Conservation (phyloP, 805 yeast species). For the Lachancea dasiensis region DNA sequence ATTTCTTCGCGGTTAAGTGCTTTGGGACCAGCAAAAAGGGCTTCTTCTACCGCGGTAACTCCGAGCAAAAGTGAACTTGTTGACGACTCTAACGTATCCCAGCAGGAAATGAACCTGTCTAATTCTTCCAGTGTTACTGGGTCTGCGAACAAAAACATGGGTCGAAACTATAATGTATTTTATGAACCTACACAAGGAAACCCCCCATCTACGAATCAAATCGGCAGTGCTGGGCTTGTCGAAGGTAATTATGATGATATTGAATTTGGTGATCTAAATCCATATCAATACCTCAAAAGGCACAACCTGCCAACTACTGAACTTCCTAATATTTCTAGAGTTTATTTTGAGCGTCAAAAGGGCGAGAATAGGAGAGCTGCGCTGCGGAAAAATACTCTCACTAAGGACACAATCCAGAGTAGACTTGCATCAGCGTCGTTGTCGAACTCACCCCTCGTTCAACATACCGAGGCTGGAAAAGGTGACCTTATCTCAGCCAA, state of each 20-base stretch:
- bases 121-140: slow-evolving; percentile 5
- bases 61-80: slow-evolving; percentile 5
- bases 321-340: slow-evolving; percentile 33
- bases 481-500: slow-evolving; percentile 2
- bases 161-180: slow-evolving; percentile 9
- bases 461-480: neutral
- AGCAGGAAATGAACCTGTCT: slow-evolving; percentile 6
- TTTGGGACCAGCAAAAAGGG: slow-evolving; percentile 32
- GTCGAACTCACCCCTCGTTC: slow-evolving; percentile 2
- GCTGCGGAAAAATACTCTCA: slow-evolving; percentile 19
- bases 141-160: neutral
- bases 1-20: slow-evolving; percentile 21
- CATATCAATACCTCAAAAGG: slow-evolving; percentile 36
- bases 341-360: slow-evolving; percentile 35
- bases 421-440: slow-evolving; percentile 6
- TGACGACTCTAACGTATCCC: slow-evolving; percentile 8
- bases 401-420: slow-evolving; percentile 8
- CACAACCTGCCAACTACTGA: slow-evolving; percentile 34
- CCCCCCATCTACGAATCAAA: slow-evolving; percentile 1
- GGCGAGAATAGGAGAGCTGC: slow-evolving; percentile 30
- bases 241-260: slow-evolving; percentile 11
- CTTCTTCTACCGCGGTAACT: slow-evolving; percentile 15
- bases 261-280: slow-evolving; percentile 37
- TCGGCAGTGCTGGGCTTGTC: neutral
- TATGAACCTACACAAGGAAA: slow-evolving; percentile 4